A percentile compares a stretch with the other conserved stretches of the same genome.
Conservation (phyloP, 2,329 filamentous ascomycete genomes). For the Paecilomyces sp. region DNA sequence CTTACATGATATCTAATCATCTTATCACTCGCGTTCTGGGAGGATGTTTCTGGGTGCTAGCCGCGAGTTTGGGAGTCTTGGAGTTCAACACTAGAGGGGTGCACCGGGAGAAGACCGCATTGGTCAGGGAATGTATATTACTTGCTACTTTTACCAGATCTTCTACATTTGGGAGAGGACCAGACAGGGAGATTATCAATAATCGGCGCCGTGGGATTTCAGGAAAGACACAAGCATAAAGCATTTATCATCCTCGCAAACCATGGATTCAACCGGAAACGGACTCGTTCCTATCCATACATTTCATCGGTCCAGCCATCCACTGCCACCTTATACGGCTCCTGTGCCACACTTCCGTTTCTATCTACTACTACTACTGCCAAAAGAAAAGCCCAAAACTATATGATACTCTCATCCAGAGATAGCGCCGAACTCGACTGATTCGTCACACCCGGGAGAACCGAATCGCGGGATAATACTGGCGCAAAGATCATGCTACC, state of each 20-base stretch:
- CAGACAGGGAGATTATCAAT: neutral
- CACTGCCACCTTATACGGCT: neutral
- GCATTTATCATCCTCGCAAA: neutral
- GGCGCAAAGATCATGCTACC: neutral
- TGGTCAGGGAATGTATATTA: neutral
- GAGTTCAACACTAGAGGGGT: neutral
- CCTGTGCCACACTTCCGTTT: neutral
- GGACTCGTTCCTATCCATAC: neutral
- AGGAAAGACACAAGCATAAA: neutral
- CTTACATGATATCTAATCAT: neutral
- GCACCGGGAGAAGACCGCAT: neutral
- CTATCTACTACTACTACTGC: neutral
- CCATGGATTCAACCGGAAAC: neutral
- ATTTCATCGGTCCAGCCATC: neutral
- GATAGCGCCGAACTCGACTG: constrained; percentile 3
- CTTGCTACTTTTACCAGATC: neutral
- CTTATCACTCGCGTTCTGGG: neutral
- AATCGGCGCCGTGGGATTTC: neutral
- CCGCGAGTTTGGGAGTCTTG: neutral
- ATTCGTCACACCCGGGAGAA: constrained; percentile 1
- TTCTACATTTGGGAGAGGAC: neutral
- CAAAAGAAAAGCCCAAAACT: neutral
- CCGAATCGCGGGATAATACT: constrained; percentile 1
- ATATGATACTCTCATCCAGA: neutral
- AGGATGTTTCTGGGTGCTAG: neutral